These are phyloP conservation scores for Fragosphaeria purpurea DNA, from an alignment of 2,329 filamentous ascomycete genomes.

Conservation along the genomic window DNA sequence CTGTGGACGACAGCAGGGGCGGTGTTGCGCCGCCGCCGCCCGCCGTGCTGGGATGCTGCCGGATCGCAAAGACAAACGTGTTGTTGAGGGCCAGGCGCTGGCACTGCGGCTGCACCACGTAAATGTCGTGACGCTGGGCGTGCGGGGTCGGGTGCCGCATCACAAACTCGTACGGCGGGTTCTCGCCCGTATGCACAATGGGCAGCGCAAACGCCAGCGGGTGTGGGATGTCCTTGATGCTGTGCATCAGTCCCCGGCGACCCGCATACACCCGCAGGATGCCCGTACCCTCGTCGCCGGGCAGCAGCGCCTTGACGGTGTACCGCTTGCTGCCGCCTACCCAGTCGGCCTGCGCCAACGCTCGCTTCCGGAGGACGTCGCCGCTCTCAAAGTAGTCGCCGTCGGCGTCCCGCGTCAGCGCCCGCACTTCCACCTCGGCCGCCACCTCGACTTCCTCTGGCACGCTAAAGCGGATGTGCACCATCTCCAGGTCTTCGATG, in stretches of 20 bases:
- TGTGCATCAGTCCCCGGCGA: constrained; percentile 92
- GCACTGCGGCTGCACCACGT: constrained; percentile 94
- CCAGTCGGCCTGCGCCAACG: constrained; percentile 88
- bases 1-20: constrained; percentile 26
- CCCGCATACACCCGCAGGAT: constrained; percentile 87
- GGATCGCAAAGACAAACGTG: constrained; percentile 92
- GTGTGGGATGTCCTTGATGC: constrained; percentile 91
- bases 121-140: constrained; percentile 93
- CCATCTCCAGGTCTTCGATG: constrained; percentile 86
- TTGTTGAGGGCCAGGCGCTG: constrained; percentile 82
- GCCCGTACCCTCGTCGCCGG: constrained; percentile 83
- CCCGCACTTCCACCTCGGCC: constrained; percentile 81
- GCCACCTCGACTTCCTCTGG: constrained; percentile 84
- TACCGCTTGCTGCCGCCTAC: constrained; percentile 75
- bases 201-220: constrained; percentile 83
- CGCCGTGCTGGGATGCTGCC: constrained; percentile 69
- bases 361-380: constrained; percentile 74
- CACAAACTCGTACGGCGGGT: constrained; percentile 89
- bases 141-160: constrained; percentile 91
- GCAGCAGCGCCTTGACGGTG: constrained; percentile 83
- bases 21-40: constrained; percentile 19
- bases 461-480: constrained; percentile 79
- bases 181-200: constrained; percentile 80
- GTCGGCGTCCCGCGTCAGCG: constrained; percentile 71
- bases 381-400: constrained; percentile 92